Conservation (phyloP, 805 yeast genomes). For the Ogataea neopini region DNA sequence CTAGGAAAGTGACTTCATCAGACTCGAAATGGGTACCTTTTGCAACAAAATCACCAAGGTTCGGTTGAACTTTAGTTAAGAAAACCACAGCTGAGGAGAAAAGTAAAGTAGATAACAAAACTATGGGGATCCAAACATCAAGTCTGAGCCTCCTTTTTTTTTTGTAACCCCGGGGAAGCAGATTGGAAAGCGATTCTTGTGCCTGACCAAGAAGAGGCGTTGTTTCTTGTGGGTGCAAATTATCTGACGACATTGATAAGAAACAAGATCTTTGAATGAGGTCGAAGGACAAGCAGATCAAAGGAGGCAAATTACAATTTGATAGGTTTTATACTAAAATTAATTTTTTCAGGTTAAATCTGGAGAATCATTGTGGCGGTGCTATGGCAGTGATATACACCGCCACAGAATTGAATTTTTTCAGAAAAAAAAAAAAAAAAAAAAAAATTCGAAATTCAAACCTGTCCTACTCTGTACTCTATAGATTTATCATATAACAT, state of each 20-base stretch:
- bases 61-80: constrained; percentile 25
- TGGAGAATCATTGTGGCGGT: constrained; percentile 5
- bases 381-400: background rate
- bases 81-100: constrained; percentile 15
- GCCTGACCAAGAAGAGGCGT: constrained; percentile 23
- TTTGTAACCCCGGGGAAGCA: constrained; percentile 15
- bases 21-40: constrained; percentile 36
- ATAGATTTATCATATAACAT: background rate
- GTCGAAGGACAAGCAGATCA: background rate
- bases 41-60: constrained; percentile 33
- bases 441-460: constrained; percentile 4
- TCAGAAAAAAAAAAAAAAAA: background rate
- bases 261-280: background rate
- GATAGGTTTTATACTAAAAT: too few species aligned
- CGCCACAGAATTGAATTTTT: background rate
- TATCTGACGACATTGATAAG: constrained; percentile 7
- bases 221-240: constrained; percentile 11
- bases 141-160: constrained; percentile 16
- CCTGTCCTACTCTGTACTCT: too few species aligned
- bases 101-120: constrained; percentile 16
- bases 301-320: background rate
- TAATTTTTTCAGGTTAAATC: background rate
- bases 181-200: constrained; percentile 13
- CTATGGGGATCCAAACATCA: constrained; percentile 31
- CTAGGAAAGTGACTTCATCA: constrained; percentile 32